Evolutionary conservation across 257 asterid genomes (phyloP).

Genomic region (Apocynum venetum): DNA sequence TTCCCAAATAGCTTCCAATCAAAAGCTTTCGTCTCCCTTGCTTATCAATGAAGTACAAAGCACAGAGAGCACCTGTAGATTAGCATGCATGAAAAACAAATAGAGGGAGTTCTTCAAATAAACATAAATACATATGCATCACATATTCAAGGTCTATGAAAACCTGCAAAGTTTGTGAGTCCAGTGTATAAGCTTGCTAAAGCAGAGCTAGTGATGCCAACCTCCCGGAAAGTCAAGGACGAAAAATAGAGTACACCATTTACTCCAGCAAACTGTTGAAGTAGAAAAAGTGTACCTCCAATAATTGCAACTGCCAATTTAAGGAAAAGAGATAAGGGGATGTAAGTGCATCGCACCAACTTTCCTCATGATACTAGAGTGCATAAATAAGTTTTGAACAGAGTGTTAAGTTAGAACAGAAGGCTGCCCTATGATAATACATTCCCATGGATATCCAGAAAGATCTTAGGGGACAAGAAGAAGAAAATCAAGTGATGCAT

Average conservation of each 20-base stretch:
- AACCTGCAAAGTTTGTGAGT: conserved; percentile 74
- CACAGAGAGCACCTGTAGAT: conserved; percentile 66
- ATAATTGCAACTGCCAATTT: conserved; percentile 63
- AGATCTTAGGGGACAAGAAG: not conserved
- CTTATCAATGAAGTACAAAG: conserved; percentile 76
- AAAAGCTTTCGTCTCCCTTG: conserved; percentile 75
- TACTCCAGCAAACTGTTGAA: conserved; percentile 85
- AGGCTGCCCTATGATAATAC: not conserved
- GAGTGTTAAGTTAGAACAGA: not conserved
- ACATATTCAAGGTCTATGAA: conserved; percentile 4
- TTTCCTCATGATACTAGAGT: not conserved
- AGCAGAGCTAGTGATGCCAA: conserved; percentile 70
- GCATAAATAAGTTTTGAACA: not conserved
- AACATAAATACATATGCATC: not conserved
- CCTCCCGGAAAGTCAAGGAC: conserved; percentile 74
- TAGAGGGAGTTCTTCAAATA: not conserved
- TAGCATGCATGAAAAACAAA: conserved; percentile 17
- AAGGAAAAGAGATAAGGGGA: conserved; percentile 3
- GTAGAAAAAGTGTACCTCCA: conserved; percentile 77
- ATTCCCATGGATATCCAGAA: not conserved
- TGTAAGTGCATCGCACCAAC: not conserved
- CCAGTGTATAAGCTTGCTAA: conserved; percentile 73
- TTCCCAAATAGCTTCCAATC: conserved; percentile 78
- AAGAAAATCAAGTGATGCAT: not conserved
- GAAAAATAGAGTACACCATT: conserved; percentile 88